phyloP scores from a whole-genome alignment of 176 grass and related monocot species.

The Elaeis guineensis region DNA sequence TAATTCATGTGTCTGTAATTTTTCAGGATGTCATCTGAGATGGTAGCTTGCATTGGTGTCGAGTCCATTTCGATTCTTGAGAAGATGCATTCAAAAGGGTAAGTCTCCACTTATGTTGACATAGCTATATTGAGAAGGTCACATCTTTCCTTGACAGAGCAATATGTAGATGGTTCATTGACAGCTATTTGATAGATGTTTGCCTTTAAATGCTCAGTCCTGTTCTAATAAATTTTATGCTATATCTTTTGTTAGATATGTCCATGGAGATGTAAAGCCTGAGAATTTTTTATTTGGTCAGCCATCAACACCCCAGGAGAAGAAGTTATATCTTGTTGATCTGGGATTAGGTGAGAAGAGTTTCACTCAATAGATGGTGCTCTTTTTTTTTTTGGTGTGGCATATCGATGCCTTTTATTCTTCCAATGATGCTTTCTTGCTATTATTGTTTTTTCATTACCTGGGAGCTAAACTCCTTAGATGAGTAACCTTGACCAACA shows the following conservation, averaged over 20 bases:
- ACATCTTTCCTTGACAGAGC: too few relatives aligned
- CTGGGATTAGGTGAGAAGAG: conserved; percentile 73
- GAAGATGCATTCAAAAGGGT: conserved; percentile 84
- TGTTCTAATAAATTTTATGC: neutral
- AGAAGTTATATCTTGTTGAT: conserved; percentile 88
- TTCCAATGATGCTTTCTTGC: too few relatives aligned
- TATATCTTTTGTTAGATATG: conserved; percentile 33
- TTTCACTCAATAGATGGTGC: conserved; percentile 2
- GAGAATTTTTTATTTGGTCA: conserved; percentile 94
- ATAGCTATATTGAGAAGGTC: neutral
- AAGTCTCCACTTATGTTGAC: conserved; percentile 15
- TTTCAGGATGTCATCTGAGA: conserved; percentile 71
- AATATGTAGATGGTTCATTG: too few relatives aligned
- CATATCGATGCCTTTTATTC: too few relatives aligned
- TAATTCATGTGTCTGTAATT: neutral
- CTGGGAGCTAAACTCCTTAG: neutral
- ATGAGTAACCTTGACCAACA: neutral
- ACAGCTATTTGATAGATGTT: neutral
- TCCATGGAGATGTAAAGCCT: conserved; percentile 92
- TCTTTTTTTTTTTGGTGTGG: conserved; percentile 7
- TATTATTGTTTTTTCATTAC: too few relatives aligned
- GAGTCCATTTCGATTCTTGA: conserved; percentile 90
- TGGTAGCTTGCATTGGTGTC: conserved; percentile 87
- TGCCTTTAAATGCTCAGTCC: conserved; percentile 1
- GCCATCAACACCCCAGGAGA: conserved; percentile 64